phyloP scores from a whole-genome alignment of 805 yeast species.

The Ogataea henricii region DNA sequence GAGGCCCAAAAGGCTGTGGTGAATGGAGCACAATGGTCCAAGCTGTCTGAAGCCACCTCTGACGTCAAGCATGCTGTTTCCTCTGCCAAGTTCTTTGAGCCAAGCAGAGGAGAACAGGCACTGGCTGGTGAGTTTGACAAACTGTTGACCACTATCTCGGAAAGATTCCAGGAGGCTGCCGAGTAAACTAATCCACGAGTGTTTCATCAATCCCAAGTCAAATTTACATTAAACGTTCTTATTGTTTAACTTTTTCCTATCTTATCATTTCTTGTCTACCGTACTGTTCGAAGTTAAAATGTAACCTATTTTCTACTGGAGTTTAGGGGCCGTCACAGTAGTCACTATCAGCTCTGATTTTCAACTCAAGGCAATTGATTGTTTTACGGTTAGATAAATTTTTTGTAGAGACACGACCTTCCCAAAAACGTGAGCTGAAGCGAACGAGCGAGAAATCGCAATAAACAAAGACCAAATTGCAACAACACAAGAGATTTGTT shows the following conservation, averaged over 20 bases:
- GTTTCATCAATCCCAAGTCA: neutral
- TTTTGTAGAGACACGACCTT: neutral
- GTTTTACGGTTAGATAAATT: neutral
- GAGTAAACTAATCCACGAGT: slow-evolving; percentile 52
- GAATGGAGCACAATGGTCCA: slow-evolving; percentile 92
- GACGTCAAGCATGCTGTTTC: slow-evolving; percentile 94
- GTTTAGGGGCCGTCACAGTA: too few relatives aligned
- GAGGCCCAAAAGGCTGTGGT: slow-evolving; percentile 98
- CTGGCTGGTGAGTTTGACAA: slow-evolving; percentile 76
- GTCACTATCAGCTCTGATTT: too few relatives aligned
- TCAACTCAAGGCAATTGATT: too few relatives aligned
- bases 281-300: neutral
- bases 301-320: neutral
- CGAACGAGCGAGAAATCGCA: neutral
- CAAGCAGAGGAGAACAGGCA: slow-evolving; percentile 83
- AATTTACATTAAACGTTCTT: neutral
- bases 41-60: slow-evolving; percentile 82
- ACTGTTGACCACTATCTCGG: slow-evolving; percentile 73
- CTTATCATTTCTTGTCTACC: neutral
- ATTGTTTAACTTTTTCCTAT: neutral
- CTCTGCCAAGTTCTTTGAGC: slow-evolving; percentile 94
- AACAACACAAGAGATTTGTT: neutral
- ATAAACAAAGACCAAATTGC: neutral
- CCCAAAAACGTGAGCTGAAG: neutral
- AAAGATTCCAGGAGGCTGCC: slow-evolving; percentile 92